These are phyloP conservation scores for Mallotus repandus DNA, from an alignment of 441 rosid genomes.

Conservation along the genomic window DNA sequence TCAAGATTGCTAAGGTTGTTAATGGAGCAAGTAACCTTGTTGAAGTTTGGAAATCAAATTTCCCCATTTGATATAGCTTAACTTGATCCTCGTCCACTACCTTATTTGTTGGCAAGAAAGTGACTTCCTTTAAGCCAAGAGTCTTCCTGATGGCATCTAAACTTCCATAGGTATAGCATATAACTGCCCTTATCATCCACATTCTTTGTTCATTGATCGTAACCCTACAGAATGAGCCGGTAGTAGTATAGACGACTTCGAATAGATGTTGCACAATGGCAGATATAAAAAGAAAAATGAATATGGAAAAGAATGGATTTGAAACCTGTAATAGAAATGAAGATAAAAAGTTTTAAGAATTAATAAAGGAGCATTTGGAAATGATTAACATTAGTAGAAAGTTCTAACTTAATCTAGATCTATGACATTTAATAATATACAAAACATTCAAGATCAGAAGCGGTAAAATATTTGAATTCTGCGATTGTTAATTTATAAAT, in stretches of 20 bases:
- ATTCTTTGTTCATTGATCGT: constrained; percentile 33
- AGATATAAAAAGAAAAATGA: constrained; percentile 29
- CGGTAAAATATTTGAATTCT: too few species aligned
- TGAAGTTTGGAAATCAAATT: constrained; percentile 36
- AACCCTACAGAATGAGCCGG: constrained; percentile 1
- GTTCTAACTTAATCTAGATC: too few species aligned
- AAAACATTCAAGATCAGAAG: too few species aligned
- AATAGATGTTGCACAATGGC: constrained; percentile 19
- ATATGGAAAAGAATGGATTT: constrained; percentile 21
- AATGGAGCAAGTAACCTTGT: constrained; percentile 34
- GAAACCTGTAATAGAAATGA: constrained; percentile 26
- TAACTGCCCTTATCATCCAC: constrained; percentile 41
- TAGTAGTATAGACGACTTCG: constrained; percentile 28
- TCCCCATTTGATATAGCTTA: constrained; percentile 23
- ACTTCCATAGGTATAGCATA: constrained; percentile 25
- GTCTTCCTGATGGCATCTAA: constrained; percentile 31
- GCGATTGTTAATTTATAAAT: too few species aligned
- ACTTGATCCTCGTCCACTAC: constrained; percentile 25
- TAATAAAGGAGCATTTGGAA: neutral
- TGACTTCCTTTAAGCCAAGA: constrained; percentile 33
- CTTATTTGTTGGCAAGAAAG: constrained; percentile 41
- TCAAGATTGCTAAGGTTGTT: constrained; percentile 29
- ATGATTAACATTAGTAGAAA: too few species aligned
- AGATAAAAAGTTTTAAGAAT: neutral
- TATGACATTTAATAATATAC: too few species aligned